Evolutionary conservation across 169 alveolate genomes (phyloP).

Genomic region (Condylostoma magnum): DNA sequence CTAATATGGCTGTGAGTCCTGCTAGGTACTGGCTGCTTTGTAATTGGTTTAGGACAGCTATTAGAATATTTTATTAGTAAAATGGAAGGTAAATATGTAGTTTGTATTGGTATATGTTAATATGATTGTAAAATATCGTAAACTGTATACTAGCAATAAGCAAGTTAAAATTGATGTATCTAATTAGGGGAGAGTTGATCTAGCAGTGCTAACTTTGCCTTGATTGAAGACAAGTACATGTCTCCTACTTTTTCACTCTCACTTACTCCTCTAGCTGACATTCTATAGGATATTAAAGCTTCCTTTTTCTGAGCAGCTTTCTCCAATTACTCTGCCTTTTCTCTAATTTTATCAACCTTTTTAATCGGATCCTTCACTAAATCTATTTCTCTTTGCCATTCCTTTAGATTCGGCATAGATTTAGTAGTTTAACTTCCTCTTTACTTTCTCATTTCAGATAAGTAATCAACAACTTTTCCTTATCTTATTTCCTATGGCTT

Average conservation of each 20-base stretch:
- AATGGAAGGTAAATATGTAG: no score
- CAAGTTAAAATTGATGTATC: no score
- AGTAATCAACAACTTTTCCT: neutral
- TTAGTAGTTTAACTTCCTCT: no score
- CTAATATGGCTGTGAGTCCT: no score
- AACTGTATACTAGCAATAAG: no score
- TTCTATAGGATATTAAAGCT: neutral
- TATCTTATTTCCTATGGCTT: neutral
- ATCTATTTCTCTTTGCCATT: neutral
- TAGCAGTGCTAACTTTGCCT: constrained; percentile 6
- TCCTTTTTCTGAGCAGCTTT: constrained; percentile 2
- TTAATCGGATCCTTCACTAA: neutral
- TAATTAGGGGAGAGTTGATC: no score
- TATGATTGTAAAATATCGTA: no score
- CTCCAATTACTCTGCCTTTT: neutral
- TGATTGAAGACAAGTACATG: neutral
- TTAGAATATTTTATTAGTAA: no score
- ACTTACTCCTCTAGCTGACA: neutral
- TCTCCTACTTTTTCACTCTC: neutral
- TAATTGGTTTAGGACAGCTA: no score
- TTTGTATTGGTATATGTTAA: no score
- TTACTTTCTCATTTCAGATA: neutral
- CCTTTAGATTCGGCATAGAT: no score
- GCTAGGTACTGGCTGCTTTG: no score
- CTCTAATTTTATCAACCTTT: neutral